Evolutionary conservation across 169 alveolate genomes (phyloP).

Genomic region (Eimeria nieschulzi): DNA sequence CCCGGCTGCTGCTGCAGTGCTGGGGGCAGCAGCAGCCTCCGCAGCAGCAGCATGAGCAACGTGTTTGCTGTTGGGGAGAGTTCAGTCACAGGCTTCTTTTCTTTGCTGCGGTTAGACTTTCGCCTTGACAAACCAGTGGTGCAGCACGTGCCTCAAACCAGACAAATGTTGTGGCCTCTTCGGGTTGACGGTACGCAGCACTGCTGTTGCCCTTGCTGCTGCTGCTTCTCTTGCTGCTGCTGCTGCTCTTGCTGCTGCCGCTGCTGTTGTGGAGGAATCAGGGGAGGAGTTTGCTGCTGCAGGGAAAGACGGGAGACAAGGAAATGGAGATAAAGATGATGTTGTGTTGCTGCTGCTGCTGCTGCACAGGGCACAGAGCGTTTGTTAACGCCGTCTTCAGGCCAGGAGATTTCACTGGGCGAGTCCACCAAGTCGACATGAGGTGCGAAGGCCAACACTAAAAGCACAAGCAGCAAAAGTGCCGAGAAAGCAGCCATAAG

Average conservation of each 20-base stretch:
- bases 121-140: slow-evolving; percentile 29
- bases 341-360: background rate
- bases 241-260: background rate
- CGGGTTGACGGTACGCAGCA: slow-evolving; percentile 20
- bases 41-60: slow-evolving; percentile 51
- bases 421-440: slow-evolving; percentile 38
- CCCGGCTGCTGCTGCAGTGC: slow-evolving; percentile 11
- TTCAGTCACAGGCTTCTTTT: slow-evolving; percentile 37
- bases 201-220: background rate
- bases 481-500: background rate
- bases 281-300: too few relatives aligned
- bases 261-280: background rate
- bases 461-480: too few relatives aligned
- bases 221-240: too few relatives aligned
- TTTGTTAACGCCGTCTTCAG: slow-evolving; percentile 45
- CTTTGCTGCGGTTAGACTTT: slow-evolving; percentile 42
- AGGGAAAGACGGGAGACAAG: too few relatives aligned
- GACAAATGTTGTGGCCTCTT: slow-evolving; percentile 51
- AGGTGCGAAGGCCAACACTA: background rate
- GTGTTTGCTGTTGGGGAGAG: slow-evolving; percentile 47
- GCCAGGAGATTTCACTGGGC: slow-evolving; percentile 14
- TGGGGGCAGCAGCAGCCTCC: background rate
- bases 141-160: slow-evolving; percentile 25
- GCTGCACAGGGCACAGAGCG: slow-evolving; percentile 8
- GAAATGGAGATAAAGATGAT: too few relatives aligned